phyloP scores from a whole-genome alignment of 2,329 filamentous ascomycete species.

The Dactylellina sp. region DNA sequence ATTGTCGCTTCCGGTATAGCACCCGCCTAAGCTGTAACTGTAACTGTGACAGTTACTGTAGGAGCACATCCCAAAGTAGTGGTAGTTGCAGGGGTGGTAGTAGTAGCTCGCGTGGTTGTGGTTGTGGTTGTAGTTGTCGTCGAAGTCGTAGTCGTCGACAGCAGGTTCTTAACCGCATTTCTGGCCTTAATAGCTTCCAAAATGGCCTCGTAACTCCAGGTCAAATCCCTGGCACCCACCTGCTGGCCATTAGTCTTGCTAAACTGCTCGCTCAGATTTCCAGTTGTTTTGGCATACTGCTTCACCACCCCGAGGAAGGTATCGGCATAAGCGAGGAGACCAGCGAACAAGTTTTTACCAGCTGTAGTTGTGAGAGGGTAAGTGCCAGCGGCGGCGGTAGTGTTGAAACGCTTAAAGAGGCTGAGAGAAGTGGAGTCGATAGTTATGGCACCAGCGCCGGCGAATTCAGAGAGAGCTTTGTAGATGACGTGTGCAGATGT shows the following conservation, averaged over 20 bases:
- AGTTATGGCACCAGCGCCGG: constrained; percentile 72
- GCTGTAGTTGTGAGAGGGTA: constrained; percentile 36
- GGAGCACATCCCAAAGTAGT: constrained; percentile 8
- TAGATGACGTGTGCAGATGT: constrained; percentile 85
- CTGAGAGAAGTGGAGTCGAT: constrained; percentile 67
- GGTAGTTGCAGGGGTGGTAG: constrained; percentile 1
- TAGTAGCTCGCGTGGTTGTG: constrained; percentile 1
- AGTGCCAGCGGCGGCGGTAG: constrained; percentile 32
- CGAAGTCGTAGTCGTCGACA: constrained; percentile 15
- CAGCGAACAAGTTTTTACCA: constrained; percentile 58
- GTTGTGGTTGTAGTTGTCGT: constrained; percentile 18
- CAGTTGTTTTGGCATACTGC: constrained; percentile 63
- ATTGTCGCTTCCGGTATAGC: too few species aligned
- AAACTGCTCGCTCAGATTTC: constrained; percentile 66
- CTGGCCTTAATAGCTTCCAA: constrained; percentile 64
- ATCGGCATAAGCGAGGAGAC: constrained; percentile 63
- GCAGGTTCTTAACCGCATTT: constrained; percentile 48
- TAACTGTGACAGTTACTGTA: constrained; percentile 19
- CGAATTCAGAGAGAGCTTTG: constrained; percentile 79
- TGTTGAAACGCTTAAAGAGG: constrained; percentile 35
- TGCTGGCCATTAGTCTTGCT: constrained; percentile 64
- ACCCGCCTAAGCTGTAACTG: constrained; percentile 22
- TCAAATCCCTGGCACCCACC: constrained; percentile 65
- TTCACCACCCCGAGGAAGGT: constrained; percentile 65
- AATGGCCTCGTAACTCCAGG: constrained; percentile 66